phyloP scores from a whole-genome alignment of 345 rosid species.

The Angophora floribunda region DNA sequence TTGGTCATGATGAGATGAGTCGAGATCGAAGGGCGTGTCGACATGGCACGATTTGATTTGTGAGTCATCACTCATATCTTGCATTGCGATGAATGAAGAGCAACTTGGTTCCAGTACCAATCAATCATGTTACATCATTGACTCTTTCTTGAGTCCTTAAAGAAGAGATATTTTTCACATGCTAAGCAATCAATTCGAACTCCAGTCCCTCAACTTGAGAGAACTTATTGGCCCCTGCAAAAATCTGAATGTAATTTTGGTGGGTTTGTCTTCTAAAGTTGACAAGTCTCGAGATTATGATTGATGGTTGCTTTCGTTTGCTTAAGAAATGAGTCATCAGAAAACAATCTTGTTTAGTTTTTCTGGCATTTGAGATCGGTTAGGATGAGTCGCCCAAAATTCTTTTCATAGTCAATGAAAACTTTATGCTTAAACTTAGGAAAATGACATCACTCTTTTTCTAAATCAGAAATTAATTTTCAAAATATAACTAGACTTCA shows the following conservation, averaged over 20 bases:
- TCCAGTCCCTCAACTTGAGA: not conserved
- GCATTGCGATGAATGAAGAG: not conserved
- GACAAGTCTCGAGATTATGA: too few species aligned
- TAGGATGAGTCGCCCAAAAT: not conserved
- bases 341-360: too few species aligned
- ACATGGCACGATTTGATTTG: not conserved
- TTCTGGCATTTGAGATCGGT: not conserved
- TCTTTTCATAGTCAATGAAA: not conserved
- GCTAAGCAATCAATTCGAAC: not conserved
- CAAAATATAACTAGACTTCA: not conserved
- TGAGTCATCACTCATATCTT: not conserved
- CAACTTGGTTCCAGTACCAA: not conserved
- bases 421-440: not conserved
- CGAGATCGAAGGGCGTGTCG: rapidly evolving
- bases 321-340: too few species aligned
- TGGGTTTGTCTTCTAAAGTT: not conserved
- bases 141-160: not conserved
- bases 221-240: not conserved
- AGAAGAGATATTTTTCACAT: not conserved
- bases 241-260: not conserved
- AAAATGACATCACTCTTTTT: not conserved
- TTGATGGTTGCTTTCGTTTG: too few species aligned
- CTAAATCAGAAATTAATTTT: not conserved
- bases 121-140: not conserved
- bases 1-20: not conserved